A percentile compares a stretch with the other conserved stretches of the same genome.
phyloP scores from a whole-genome alignment of 768 basidiomycete genomes.

The Astraeus odoratus region DNA sequence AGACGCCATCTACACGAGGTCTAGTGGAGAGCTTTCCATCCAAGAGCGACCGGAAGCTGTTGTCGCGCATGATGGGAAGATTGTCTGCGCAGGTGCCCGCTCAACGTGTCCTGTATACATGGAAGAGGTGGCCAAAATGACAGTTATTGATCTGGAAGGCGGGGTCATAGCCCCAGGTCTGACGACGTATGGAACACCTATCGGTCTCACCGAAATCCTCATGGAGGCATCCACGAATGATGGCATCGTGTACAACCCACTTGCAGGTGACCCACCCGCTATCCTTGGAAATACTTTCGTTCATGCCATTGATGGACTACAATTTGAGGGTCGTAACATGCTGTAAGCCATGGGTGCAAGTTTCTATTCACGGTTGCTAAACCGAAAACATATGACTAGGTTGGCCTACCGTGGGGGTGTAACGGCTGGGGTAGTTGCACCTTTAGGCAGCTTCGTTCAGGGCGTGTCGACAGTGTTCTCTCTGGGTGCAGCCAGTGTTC shows the following conservation, averaged over 20 bases:
- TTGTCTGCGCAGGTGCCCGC: slow-evolving; percentile 42
- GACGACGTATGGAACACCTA: slow-evolving; percentile 60
- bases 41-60: slow-evolving; percentile 23
- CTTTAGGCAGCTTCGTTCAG: slow-evolving; percentile 40
- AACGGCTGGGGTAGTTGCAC: slow-evolving; percentile 48
- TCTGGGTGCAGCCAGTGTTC: slow-evolving; percentile 47
- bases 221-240: slow-evolving; percentile 66
- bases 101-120: slow-evolving; percentile 20
- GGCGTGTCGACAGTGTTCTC: slow-evolving; percentile 61
- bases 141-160: slow-evolving; percentile 59
- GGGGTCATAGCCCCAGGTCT: slow-evolving; percentile 67
- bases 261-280: slow-evolving; percentile 36
- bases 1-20: slow-evolving; percentile 34
- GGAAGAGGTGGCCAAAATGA: slow-evolving; percentile 13
- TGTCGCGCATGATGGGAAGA: slow-evolving; percentile 41
- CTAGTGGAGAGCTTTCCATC: slow-evolving; percentile 17
- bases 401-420: slow-evolving; percentile 62
- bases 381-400: slow-evolving; percentile 28
- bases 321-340: slow-evolving; percentile 62
- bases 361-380: neutral
- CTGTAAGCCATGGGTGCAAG: slow-evolving; percentile 41
- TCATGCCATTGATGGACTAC: slow-evolving; percentile 68
- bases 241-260: slow-evolving; percentile 52
- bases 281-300: slow-evolving; percentile 50
- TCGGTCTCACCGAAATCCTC: slow-evolving; percentile 67